These are phyloP conservation scores for Apiospora kogelbergensis DNA, from an alignment of 2,329 filamentous ascomycete species.

Conservation along the genomic window DNA sequence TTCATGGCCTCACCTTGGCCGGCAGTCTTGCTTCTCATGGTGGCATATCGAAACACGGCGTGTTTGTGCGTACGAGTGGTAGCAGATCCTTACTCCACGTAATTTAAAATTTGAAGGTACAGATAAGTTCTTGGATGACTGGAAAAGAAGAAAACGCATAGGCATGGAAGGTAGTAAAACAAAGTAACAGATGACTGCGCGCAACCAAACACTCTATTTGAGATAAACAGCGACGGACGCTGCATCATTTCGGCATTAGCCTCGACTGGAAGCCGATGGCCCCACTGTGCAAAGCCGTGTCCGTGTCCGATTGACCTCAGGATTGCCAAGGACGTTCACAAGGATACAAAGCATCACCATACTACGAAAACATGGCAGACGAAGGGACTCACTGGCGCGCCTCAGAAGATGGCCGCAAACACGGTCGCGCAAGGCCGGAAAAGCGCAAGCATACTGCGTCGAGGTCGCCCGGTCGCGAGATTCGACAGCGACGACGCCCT, in stretches of 20 bases:
- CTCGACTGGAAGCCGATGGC: not conserved
- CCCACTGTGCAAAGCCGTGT: not conserved
- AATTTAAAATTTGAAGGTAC: too few species aligned
- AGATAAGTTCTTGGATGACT: too few species aligned
- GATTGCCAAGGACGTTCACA: not conserved
- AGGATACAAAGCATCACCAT: not conserved
- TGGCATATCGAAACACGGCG: too few species aligned
- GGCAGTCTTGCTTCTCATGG: too few species aligned
- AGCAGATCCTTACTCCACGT: too few species aligned
- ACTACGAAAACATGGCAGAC: not conserved
- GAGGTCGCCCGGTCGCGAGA: constrained; percentile 4
- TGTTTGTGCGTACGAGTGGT: too few species aligned
- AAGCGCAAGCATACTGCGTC: not conserved
- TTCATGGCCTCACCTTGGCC: too few species aligned
- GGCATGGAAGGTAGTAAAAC: too few species aligned
- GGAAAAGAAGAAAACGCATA: too few species aligned
- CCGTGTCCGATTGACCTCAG: not conserved
- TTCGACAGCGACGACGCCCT: not conserved
- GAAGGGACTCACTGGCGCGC: not conserved
- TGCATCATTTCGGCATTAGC: not conserved
- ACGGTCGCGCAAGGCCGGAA: not conserved
- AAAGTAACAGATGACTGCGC: too few species aligned
- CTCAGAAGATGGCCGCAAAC: not conserved
- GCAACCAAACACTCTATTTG: too few species aligned
- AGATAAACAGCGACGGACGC: too few species aligned